Evolutionary conservation across 176 grass and related monocot genomes (phyloP).

Genomic region (Thinopyrum elongatum): DNA sequence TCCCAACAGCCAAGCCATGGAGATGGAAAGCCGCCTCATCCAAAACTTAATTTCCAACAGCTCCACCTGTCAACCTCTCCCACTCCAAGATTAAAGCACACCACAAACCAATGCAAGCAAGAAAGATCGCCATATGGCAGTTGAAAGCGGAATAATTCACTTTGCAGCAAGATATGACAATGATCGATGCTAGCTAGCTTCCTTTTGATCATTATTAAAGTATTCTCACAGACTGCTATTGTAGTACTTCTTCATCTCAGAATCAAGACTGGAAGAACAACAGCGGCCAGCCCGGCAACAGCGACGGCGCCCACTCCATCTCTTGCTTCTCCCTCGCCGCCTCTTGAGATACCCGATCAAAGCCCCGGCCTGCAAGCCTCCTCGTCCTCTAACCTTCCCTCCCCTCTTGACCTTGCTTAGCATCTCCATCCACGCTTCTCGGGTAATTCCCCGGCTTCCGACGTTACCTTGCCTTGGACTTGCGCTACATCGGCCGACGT

Average conservation of each 20-base stretch:
- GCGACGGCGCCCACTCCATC: constrained; percentile 40
- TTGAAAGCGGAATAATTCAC: neutral
- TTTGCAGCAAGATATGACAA: neutral
- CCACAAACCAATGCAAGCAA: neutral
- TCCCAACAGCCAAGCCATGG: neutral
- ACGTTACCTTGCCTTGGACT: neutral
- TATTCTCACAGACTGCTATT: too few relatives aligned
- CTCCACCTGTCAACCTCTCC: constrained; percentile 22
- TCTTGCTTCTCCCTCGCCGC: constrained; percentile 48
- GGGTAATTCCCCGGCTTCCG: neutral
- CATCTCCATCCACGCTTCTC: neutral
- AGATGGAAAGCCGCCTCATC: neutral
- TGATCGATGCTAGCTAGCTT: neutral
- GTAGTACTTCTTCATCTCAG: neutral
- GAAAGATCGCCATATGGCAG: neutral
- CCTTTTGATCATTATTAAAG: neutral
- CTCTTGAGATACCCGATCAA: constrained; percentile 47
- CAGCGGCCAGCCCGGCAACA: neutral
- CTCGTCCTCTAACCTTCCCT: neutral
- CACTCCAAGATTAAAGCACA: neutral
- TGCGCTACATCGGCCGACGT: neutral
- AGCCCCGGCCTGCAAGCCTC: constrained; percentile 47
- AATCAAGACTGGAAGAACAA: constrained; percentile 19
- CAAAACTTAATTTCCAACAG: neutral
- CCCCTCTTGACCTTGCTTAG: constrained; percentile 22